A percentile compares a stretch with the other conserved stretches of the same genome.
These are phyloP conservation scores for Multifurca ochricompacta DNA, from an alignment of 768 basidiomycete genomes.

Conservation along the genomic window DNA sequence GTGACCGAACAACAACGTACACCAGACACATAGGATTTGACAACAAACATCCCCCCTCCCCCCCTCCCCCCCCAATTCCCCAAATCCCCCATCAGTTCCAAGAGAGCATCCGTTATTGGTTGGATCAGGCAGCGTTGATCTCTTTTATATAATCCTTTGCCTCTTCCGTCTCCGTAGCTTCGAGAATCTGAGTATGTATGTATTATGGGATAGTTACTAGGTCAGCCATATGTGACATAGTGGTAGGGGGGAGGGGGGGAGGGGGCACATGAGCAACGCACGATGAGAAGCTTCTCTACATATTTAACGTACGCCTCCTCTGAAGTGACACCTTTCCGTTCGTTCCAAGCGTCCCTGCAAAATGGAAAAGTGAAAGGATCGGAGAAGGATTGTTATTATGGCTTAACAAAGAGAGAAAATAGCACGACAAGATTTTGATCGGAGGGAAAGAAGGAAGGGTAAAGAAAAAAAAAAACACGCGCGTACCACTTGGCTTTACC, in stretches of 20 bases:
- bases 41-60: not conserved
- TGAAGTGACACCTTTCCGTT: conserved; percentile 58
- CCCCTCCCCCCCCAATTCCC: too few relatives aligned
- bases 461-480: not conserved
- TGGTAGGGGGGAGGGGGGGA: not conserved
- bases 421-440: too few relatives aligned
- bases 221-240: conserved; percentile 1
- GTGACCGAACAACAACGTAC: not conserved
- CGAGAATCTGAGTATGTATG: conserved; percentile 48
- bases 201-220: conserved; percentile 10
- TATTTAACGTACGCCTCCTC: conserved; percentile 71
- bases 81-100: too few relatives aligned
- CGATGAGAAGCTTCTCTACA: conserved; percentile 66
- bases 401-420: too few relatives aligned
- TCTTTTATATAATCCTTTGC: conserved; percentile 49
- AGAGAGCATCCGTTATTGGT: not conserved
- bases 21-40: not conserved
- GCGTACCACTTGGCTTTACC: conserved; percentile 88
- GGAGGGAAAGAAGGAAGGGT: not conserved
- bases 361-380: not conserved
- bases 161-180: conserved; percentile 41
- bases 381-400: not conserved
- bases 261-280: conserved; percentile 28
- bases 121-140: conserved; percentile 45
- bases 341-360: conserved; percentile 80